A percentile compares a stretch with the other conserved stretches of the same genome.
Evolutionary conservation across 805 yeast species (phyloP).

Genomic region (Candida odintsovae): DNA sequence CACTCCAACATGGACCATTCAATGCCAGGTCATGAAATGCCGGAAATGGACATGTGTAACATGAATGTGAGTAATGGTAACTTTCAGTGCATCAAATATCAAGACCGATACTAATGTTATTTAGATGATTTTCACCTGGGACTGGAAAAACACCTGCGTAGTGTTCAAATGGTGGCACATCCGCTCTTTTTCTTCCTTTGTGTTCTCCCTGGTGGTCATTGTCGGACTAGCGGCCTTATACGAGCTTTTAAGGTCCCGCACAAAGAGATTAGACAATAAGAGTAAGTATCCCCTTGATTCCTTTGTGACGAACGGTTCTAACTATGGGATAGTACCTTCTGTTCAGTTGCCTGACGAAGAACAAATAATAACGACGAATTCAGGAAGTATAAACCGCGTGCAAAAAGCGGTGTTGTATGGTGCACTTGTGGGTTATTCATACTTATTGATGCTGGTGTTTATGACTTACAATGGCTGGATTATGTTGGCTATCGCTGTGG

Average conservation of each 20-base stretch:
- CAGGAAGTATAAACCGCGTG: constrained; percentile 18
- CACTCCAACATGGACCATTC: constrained; percentile 19
- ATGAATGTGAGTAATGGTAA: constrained; percentile 38
- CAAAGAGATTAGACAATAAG: constrained; percentile 13
- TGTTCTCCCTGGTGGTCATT: constrained; percentile 46
- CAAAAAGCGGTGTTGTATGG: constrained; percentile 48
- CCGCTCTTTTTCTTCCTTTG: constrained; percentile 41
- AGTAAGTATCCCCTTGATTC: constrained; percentile 13
- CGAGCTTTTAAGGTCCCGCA: constrained; percentile 44
- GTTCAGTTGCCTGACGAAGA: constrained; percentile 5
- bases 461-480: constrained; percentile 89
- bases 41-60: constrained; percentile 34
- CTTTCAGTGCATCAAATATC: too few species aligned
- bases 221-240: constrained; percentile 48
- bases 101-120: background rate
- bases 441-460: constrained; percentile 70
- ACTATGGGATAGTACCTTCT: constrained; percentile 2
- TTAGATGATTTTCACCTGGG: constrained; percentile 74
- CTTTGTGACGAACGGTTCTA: background rate
- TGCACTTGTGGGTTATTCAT: constrained; percentile 62
- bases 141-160: constrained; percentile 65
- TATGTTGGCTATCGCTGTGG: constrained; percentile 65
- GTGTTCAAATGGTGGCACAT: constrained; percentile 81
- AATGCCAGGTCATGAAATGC: constrained; percentile 23
- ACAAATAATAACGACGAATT: constrained; percentile 6